phyloP scores from a whole-genome alignment of 2,329 filamentous ascomycete species.

The Colletotrichum coccodes region DNA sequence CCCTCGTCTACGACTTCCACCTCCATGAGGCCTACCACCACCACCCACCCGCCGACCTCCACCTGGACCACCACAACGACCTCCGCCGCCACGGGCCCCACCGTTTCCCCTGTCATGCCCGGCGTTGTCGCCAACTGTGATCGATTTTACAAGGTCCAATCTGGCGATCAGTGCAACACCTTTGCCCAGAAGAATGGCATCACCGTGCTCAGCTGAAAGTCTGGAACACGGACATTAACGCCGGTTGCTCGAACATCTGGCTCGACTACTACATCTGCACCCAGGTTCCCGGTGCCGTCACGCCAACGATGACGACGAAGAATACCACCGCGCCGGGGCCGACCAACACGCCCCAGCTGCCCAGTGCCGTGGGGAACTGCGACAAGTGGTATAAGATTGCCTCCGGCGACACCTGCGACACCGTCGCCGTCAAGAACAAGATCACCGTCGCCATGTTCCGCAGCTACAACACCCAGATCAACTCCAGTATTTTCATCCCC shows the following conservation, averaged over 20 bases:
- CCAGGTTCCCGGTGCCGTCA: not conserved
- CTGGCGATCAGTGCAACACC: slow-evolving; percentile 3
- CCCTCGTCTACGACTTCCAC: slow-evolving; percentile 5
- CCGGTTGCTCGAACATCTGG: slow-evolving; percentile 12
- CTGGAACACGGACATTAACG: slow-evolving; percentile 17
- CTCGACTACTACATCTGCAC: slow-evolving; percentile 20
- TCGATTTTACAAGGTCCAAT: slow-evolving; percentile 2
- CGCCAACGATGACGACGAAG: not conserved
- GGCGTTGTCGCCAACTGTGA: slow-evolving; percentile 1
- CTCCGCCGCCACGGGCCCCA: not conserved
- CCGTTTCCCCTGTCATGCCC: not conserved
- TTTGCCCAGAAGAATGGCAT: slow-evolving; percentile 15
- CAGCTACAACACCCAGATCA: slow-evolving; percentile 24
- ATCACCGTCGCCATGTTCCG: slow-evolving; percentile 21
- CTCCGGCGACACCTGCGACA: slow-evolving; percentile 32
- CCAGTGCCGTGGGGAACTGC: slow-evolving; percentile 18
- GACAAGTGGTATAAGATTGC: slow-evolving; percentile 30
- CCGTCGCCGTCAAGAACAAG: slow-evolving; percentile 20
- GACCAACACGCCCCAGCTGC: slow-evolving; percentile 21
- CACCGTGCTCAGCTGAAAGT: slow-evolving; percentile 39
- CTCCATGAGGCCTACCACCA: slow-evolving; percentile 15
- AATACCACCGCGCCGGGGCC: not conserved
- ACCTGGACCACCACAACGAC: not conserved
- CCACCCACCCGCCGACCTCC: not conserved
- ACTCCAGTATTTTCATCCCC: too few relatives aligned